phyloP scores from a whole-genome alignment of 2,329 filamentous ascomycete genomes.

The Macrophomina phaseolina region DNA sequence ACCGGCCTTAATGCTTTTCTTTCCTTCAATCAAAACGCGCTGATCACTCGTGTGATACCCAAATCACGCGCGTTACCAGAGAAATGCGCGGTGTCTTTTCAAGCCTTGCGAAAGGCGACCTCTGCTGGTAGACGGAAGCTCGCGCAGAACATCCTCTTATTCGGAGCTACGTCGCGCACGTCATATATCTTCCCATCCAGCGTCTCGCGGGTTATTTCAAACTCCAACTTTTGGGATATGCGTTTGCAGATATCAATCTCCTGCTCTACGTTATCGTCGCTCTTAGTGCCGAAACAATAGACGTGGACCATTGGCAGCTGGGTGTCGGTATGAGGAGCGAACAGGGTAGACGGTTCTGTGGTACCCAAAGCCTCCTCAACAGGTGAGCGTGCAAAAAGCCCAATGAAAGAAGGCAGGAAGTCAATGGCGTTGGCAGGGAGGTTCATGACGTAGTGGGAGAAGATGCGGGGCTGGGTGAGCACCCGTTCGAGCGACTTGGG shows the following conservation, averaged over 20 bases:
- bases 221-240: conserved; percentile 66
- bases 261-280: conserved; percentile 70
- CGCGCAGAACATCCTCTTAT: conserved; percentile 96
- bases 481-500: conserved; percentile 31
- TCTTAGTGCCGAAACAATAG: conserved; percentile 92
- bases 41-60: neutral
- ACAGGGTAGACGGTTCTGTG: conserved; percentile 34
- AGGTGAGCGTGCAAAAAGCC: conserved; percentile 70
- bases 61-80: neutral
- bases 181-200: conserved; percentile 61
- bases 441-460: conserved; percentile 98
- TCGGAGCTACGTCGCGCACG: conserved; percentile 87
- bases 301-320: conserved; percentile 84
- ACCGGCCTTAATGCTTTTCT: neutral
- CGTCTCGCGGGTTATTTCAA: conserved; percentile 64
- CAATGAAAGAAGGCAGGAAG: conserved; percentile 79
- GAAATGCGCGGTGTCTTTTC: neutral
- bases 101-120: conserved; percentile 69
- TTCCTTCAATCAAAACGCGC: neutral
- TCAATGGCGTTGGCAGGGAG: conserved; percentile 87
- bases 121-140: conserved; percentile 83
- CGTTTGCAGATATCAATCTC: conserved; percentile 67
- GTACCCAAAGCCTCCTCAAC: conserved; percentile 8
- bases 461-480: conserved; percentile 68
- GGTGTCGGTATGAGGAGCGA: conserved; percentile 52